These are phyloP conservation scores for Vigna unguiculata DNA, from an alignment of 306 rosid species.

Conservation along the genomic window DNA sequence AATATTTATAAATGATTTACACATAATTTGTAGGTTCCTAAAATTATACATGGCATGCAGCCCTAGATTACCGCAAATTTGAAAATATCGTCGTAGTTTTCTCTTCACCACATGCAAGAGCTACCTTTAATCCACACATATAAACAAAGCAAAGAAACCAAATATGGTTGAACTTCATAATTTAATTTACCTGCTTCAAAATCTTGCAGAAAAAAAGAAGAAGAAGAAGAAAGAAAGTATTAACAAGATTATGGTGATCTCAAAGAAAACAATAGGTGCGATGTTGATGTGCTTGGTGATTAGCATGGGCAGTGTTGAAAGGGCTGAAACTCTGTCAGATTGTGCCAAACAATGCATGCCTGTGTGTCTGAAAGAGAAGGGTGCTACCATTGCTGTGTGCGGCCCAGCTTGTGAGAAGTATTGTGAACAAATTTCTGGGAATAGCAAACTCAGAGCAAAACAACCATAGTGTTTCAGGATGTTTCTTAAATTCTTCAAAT, in stretches of 20 bases:
- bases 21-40: too few species aligned
- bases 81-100: conserved; percentile 5
- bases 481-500: too few species aligned
- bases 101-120: conserved; percentile 31
- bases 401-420: conserved; percentile 49
- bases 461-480: not conserved
- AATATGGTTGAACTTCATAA: not conserved
- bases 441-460: not conserved
- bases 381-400: conserved; percentile 46
- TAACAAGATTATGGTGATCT: conserved; percentile 22
- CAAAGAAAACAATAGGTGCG: conserved; percentile 32
- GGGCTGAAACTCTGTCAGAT: conserved; percentile 34
- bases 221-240: not conserved
- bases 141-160: conserved; percentile 10
- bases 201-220: not conserved
- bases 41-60: not conserved
- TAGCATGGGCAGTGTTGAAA: conserved; percentile 16
- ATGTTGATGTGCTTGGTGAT: conserved; percentile 44
- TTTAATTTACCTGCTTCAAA: not conserved
- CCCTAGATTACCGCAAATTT: not conserved
- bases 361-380: conserved; percentile 55
- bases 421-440: not conserved
- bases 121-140: not conserved
- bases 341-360: conserved; percentile 64
- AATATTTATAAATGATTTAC: too few species aligned